A percentile compares a stretch with the other conserved stretches of the same genome.
These are phyloP conservation scores for Collybia mongolica DNA, from an alignment of 768 basidiomycete genomes.

Conservation along the genomic window DNA sequence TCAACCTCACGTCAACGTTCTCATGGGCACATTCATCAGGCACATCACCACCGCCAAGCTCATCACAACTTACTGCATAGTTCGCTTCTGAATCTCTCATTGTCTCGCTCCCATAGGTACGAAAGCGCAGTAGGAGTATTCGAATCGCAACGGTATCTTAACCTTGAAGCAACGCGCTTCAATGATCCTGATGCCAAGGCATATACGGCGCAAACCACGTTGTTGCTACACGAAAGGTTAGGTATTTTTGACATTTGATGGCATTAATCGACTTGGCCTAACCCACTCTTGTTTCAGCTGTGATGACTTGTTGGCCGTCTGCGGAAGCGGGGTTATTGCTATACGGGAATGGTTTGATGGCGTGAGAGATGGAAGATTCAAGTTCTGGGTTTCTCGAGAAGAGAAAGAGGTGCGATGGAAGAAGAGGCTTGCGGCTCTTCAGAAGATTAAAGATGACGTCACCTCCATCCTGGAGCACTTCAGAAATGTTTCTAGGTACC, in stretches of 20 bases:
- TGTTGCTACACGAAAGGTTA: slow-evolving; percentile 45
- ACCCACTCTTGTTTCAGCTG: slow-evolving; percentile 31
- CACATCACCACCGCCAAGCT: slow-evolving; percentile 27
- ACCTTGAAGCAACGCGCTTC: slow-evolving; percentile 58
- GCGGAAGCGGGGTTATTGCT: slow-evolving; percentile 36
- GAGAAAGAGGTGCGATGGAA: slow-evolving; percentile 27
- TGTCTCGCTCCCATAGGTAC: slow-evolving; percentile 24
- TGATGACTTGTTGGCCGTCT: slow-evolving; percentile 46
- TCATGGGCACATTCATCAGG: slow-evolving; percentile 21
- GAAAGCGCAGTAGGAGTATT: slow-evolving; percentile 72
- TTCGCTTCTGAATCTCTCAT: slow-evolving; percentile 36
- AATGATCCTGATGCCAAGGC: slow-evolving; percentile 45
- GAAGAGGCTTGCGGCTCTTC: slow-evolving; percentile 34
- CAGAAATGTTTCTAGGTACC: slow-evolving; percentile 47
- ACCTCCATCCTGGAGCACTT: slow-evolving; percentile 42
- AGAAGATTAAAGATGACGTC: slow-evolving; percentile 35
- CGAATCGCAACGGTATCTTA: slow-evolving; percentile 68
- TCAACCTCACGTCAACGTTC: slow-evolving; percentile 10
- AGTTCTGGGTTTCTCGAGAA: slow-evolving; percentile 31
- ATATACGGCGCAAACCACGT: slow-evolving; percentile 40
- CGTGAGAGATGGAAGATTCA: slow-evolving; percentile 32
- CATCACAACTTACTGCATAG: slow-evolving; percentile 35
- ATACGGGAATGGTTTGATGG: slow-evolving; percentile 51
- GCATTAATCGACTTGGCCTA: background rate
- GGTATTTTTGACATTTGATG: background rate